A percentile compares a stretch with the other conserved stretches of the same genome.
Conservation (phyloP, 371 early-diverging fungal species). For the Umbelopsis sp. region DNA sequence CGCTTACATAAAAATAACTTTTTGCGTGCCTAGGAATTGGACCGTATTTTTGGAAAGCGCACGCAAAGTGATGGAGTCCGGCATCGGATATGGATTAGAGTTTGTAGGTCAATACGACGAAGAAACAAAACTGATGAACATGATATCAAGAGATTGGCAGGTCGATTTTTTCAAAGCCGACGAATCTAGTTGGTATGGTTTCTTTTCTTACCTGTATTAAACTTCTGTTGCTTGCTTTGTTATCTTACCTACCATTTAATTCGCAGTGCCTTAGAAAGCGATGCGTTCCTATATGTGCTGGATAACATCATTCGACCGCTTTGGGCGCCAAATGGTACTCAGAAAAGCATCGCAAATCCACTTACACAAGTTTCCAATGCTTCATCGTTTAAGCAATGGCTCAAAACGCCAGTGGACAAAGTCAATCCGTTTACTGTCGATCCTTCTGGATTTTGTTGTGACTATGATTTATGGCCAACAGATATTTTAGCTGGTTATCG, state of each 20-base stretch:
- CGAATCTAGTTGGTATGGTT: not conserved
- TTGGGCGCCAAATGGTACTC: not conserved
- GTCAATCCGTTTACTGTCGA: conserved; percentile 14
- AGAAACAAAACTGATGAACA: conserved; percentile 21
- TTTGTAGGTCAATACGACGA: conserved; percentile 21
- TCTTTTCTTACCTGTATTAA: not conserved
- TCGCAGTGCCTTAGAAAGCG: not conserved
- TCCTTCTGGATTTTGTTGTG: conserved; percentile 17
- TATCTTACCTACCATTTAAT: not conserved
- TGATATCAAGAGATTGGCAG: conserved; percentile 21
- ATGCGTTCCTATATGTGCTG: conserved; percentile 4
- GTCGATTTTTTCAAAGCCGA: conserved; percentile 19
- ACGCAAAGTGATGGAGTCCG: conserved; percentile 7
- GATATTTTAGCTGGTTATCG: conserved; percentile 9
- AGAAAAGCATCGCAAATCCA: not conserved
- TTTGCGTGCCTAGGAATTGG: not conserved
- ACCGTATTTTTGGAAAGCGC: conserved; percentile 12
- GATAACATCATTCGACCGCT: conserved; percentile 19
- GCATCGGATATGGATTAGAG: conserved; percentile 18
- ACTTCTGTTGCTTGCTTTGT: no score
- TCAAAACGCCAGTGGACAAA: conserved; percentile 12
- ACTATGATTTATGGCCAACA: conserved; percentile 16
- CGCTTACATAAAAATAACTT: not conserved
- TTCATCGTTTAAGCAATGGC: conserved; percentile 11
- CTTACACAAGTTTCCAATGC: not conserved